Evolutionary conservation across 441 rosid species (phyloP), one percentile per base, ranked within the genome.

Genomic region (Croton setiger): DNA sequence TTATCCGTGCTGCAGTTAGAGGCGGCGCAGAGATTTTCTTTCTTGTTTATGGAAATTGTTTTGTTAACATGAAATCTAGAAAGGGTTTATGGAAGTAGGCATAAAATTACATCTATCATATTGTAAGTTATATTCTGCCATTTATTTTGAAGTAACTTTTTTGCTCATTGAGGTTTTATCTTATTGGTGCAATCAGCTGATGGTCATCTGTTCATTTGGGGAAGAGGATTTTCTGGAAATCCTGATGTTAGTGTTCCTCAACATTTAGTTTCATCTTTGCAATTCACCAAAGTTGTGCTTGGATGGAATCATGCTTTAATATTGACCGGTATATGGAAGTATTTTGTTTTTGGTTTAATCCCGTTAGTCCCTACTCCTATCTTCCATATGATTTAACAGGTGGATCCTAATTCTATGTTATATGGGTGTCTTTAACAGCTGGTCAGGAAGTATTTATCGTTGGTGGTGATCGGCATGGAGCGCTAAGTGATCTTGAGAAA

Each of bases 241-340:
- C 62, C 81, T 3, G 90, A 86, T 82, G 68, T 69, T 76, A 74
- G 69, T 58, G 62, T 56, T 70, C 96, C 96, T 66, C 79, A 63
- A 65, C 59, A 59, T 74, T 77, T 85, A 21, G 69, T 76, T 57
- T 77, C 88, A 31, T 64, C 84, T 12, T 47, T 61, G 18, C 55
- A 56, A 63, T 81, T 76, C 66, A 65, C 51, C 47, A 70, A 81
- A 51, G 84, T 79, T 65, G 88, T 80, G 52, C 77, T 88, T 74
- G 97, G 98, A 66, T 91, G 98, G 96, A 91, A 86, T 74, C 98
- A 94, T 65, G 85, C 86, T 51, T 68, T 91, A 48, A 27, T 81
- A 58, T 72, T 90, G 68, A 85, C 92, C 3, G 89, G 97, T 91
- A 69, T 6, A 17, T 67, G 66, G 64, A 52, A 6, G 18, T n/a